phyloP scores from a whole-genome alignment of 2,329 filamentous ascomycete species.

The Aschersonia sp. region DNA sequence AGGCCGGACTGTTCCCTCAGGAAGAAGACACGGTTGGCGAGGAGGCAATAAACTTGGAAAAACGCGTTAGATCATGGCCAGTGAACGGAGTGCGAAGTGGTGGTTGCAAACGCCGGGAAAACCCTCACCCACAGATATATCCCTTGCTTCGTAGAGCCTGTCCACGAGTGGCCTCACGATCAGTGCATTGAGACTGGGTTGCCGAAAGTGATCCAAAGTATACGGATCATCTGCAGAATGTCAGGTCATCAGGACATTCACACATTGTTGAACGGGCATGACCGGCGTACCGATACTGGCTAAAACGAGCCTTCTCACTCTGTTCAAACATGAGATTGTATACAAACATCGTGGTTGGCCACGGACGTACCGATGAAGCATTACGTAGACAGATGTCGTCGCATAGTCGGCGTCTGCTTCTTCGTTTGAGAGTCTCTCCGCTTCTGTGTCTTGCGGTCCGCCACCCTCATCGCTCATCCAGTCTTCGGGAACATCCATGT shows the following conservation, averaged over 20 bases:
- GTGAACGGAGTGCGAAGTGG: constrained; percentile 5
- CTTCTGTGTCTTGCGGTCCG: neutral
- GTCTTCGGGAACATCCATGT: constrained; percentile 1
- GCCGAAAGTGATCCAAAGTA: constrained; percentile 46
- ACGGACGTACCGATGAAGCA: constrained; percentile 4
- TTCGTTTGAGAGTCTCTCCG: neutral
- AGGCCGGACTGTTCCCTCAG: constrained; percentile 50
- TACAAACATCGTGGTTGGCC: neutral
- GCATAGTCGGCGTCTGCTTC: neutral
- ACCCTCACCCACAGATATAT: constrained; percentile 44
- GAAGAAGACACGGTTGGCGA: constrained; percentile 59
- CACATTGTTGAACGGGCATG: neutral
- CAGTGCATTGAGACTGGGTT: constrained; percentile 51
- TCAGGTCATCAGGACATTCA: neutral
- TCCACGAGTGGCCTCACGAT: constrained; percentile 57
- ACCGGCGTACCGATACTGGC: constrained; percentile 8
- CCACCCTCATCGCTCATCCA: constrained; percentile 2
- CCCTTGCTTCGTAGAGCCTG: constrained; percentile 47
- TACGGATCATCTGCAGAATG: constrained; percentile 23
- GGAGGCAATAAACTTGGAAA: constrained; percentile 48
- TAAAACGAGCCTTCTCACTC: constrained; percentile 5
- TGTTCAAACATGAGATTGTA: neutral
- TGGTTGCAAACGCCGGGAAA: neutral
- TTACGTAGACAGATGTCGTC: constrained; percentile 2
- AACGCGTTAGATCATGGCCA: neutral